These are phyloP conservation scores for Candida yuanshanica DNA, from an alignment of 805 yeast genomes.

Conservation along the genomic window DNA sequence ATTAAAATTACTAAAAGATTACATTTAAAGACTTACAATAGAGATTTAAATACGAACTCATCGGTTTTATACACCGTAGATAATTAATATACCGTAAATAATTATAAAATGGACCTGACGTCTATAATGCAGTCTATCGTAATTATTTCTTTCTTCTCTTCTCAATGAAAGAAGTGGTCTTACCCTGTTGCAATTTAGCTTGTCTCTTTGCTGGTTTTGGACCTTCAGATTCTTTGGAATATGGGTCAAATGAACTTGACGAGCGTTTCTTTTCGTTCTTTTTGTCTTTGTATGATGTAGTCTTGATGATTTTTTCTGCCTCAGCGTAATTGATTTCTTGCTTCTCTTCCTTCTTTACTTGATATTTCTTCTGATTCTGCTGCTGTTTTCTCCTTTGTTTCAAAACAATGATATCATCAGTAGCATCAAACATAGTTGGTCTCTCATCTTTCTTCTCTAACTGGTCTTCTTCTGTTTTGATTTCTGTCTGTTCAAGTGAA, in stretches of 20 bases:
- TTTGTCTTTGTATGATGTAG: conserved; percentile 9
- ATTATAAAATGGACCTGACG: neutral
- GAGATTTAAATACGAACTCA: neutral
- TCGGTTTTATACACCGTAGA: no score
- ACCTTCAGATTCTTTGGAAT: conserved; percentile 41
- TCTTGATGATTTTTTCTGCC: conserved; percentile 36
- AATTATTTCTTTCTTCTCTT: conserved; percentile 13
- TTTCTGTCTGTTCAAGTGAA: conserved; percentile 1
- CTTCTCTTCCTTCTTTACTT: conserved; percentile 2
- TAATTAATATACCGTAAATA: no score
- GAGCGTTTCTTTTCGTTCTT: conserved; percentile 31
- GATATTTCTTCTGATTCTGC: conserved; percentile 1
- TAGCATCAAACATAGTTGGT: conserved; percentile 13
- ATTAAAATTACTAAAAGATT: conserved; percentile 64
- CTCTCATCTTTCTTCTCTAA: neutral
- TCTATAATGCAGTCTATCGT: neutral
- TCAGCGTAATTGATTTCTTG: conserved; percentile 39
- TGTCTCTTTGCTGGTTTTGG: conserved; percentile 48
- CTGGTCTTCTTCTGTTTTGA: neutral
- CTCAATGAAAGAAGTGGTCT: conserved; percentile 17
- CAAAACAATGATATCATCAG: conserved; percentile 20
- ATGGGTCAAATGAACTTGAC: conserved; percentile 49
- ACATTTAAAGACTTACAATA: conserved; percentile 36
- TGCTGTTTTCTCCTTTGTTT: conserved; percentile 9
- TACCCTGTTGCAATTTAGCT: conserved; percentile 14